Conservation (phyloP, 192 early-diverging fungal genomes). For the Podila epicladia region DNA sequence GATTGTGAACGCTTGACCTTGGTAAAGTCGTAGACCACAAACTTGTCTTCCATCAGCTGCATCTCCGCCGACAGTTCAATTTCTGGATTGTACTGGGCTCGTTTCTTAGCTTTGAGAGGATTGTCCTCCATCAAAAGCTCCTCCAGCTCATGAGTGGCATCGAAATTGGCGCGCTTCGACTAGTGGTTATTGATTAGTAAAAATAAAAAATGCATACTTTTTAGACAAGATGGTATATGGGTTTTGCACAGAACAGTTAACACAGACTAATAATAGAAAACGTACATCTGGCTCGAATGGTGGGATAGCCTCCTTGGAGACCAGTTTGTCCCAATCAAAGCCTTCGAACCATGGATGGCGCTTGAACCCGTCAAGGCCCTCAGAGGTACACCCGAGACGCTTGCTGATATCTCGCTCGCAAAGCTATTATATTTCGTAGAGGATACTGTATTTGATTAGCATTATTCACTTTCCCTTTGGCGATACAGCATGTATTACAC, state of each 20-base stretch:
- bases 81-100: constrained; percentile 53
- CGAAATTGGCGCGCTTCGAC: constrained; percentile 92
- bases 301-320: constrained; percentile 74
- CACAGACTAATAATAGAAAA: constrained; percentile 7
- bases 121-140: constrained; percentile 98
- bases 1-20: constrained; percentile 58
- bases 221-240: too few relatives aligned
- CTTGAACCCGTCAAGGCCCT: constrained; percentile 75
- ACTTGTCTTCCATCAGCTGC: constrained; percentile 85
- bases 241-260: not conserved
- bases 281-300: constrained; percentile 89
- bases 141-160: constrained; percentile 95
- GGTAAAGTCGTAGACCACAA: constrained; percentile 77
- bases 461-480: not conserved
- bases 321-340: constrained; percentile 81
- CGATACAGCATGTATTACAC: not conserved
- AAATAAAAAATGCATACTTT: too few relatives aligned
- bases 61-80: constrained; percentile 66
- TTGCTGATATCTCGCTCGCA: constrained; percentile 76
- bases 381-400: constrained; percentile 81
- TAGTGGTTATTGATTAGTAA: constrained; percentile 15
- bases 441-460: too few relatives aligned
- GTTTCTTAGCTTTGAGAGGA: constrained; percentile 84
- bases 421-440: constrained; percentile 53
- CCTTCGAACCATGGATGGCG: constrained; percentile 83